These are phyloP conservation scores for Gracilaria caudata DNA, from an alignment of 23 red algal genomes.

Conservation along the genomic window DNA sequence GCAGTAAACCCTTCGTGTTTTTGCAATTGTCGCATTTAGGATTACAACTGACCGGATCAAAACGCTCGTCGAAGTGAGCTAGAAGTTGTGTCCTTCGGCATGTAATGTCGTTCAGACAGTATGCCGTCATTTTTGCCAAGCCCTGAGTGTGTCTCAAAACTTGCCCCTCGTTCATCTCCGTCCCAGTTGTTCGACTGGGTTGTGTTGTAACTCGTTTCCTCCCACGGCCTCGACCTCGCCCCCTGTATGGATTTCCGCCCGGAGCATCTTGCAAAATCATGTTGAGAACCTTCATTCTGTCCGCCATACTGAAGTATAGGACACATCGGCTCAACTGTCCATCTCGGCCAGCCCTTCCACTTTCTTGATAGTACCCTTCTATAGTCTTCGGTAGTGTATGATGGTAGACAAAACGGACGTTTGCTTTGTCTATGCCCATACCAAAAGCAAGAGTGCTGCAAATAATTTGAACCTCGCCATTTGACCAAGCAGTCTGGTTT, in stretches of 20 bases:
- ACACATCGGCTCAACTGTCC: conserved; percentile 79
- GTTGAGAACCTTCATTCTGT: conserved; percentile 80
- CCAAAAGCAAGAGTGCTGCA: conserved; percentile 98
- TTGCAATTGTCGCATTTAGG: conserved; percentile 96
- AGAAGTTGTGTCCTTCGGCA: conserved; percentile 85
- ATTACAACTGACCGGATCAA: conserved; percentile 75
- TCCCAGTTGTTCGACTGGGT: conserved; percentile 13
- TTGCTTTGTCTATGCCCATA: conserved; percentile 99
- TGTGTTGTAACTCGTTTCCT: conserved; percentile 6
- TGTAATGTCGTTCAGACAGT: conserved; percentile 89
- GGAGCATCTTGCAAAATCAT: conserved; percentile 86
- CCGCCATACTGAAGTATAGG: conserved; percentile 84
- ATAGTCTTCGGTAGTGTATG: conserved; percentile 95
- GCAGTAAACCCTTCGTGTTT: conserved; percentile 52
- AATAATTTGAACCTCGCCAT: conserved; percentile 78
- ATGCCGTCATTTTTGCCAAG: conserved; percentile 82
- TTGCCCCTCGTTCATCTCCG: conserved; percentile 71
- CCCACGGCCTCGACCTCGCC: conserved; percentile 47
- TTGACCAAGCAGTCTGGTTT: conserved; percentile 77
- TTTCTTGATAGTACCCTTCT: conserved; percentile 99
- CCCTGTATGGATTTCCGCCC: conserved; percentile 50
- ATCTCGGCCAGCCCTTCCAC: conserved; percentile 94
- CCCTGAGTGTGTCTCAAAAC: conserved; percentile 85
- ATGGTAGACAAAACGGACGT: conserved; percentile 98
- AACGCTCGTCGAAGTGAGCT: conserved; percentile 93